Evolutionary conservation across 2,329 filamentous ascomycete genomes (phyloP).

Genomic region (Penicillium hesseltinei): DNA sequence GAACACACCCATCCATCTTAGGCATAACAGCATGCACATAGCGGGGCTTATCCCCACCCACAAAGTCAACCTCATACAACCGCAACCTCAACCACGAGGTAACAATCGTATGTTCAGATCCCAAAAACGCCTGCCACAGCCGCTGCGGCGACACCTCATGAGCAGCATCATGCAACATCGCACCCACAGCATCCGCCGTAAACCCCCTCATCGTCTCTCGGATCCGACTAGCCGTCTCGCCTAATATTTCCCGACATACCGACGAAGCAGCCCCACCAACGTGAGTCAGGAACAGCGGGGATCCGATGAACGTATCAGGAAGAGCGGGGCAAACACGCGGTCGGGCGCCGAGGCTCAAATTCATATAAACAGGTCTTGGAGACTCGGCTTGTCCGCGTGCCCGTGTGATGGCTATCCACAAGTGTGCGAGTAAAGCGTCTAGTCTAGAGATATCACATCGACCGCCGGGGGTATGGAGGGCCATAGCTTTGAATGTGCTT

Average conservation of each 20-base stretch:
- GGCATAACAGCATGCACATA: constrained; percentile 48
- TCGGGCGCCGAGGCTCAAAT: constrained; percentile 46
- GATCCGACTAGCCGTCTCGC: constrained; percentile 27
- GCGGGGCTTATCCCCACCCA: constrained; percentile 20
- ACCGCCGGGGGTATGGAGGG: neutral
- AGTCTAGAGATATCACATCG: constrained; percentile 6
- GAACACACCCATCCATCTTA: constrained; percentile 43
- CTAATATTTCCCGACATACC: neutral
- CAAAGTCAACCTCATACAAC: constrained; percentile 44
- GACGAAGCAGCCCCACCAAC: constrained; percentile 22
- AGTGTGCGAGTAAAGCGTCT: constrained; percentile 1
- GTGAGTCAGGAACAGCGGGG: constrained; percentile 45
- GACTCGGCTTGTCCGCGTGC: neutral
- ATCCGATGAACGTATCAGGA: constrained; percentile 45
- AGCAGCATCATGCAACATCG: constrained; percentile 45
- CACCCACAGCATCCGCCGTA: constrained; percentile 39
- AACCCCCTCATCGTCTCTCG: constrained; percentile 39
- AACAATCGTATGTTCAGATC: constrained; percentile 42
- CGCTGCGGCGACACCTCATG: constrained; percentile 49
- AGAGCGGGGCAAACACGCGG: constrained; percentile 41
- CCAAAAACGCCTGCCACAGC: constrained; percentile 50
- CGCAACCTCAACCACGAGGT: constrained; percentile 43
- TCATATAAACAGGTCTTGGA: constrained; percentile 18
- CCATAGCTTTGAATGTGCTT: neutral
- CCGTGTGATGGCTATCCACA: neutral